Evolutionary conservation across 1,284 basidiomycete genomes (phyloP).

Genomic region (Uromyces viciae-fabae): DNA sequence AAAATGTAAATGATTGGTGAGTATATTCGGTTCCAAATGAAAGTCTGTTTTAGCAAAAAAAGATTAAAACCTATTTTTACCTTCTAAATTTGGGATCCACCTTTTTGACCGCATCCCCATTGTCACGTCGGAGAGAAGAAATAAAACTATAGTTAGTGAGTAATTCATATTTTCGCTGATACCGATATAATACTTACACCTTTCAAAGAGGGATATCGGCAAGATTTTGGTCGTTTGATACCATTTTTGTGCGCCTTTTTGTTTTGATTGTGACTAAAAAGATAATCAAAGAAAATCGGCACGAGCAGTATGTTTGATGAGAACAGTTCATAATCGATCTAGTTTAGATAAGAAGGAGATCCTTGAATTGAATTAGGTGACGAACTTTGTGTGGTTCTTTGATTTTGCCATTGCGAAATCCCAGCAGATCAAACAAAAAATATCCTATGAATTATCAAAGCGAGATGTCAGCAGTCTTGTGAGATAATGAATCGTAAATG

Average conservation of each 20-base stretch:
- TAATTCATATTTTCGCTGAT: neutral
- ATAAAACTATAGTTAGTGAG: neutral
- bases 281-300: neutral
- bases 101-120: neutral
- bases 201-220: conserved; percentile 43
- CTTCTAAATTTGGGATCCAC: conserved; percentile 43
- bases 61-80: conserved; percentile 5
- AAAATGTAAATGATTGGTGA: neutral
- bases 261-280: conserved; percentile 42
- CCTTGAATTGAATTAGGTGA: no score
- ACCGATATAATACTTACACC: conserved; percentile 33
- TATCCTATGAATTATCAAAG: no score
- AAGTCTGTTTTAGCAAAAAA: no score
- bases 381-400: conserved; percentile 45
- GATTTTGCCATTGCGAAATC: conserved; percentile 42
- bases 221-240: conserved; percentile 21
- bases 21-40: no score
- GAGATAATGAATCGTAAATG: neutral
- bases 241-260: conserved; percentile 45
- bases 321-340: neutral
- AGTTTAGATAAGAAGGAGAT: no score
- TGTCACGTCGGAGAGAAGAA: neutral
- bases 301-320: neutral
- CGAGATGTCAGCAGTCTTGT: neutral
- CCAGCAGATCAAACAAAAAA: no score